These are phyloP conservation scores for Picea abies DNA, from an alignment of 83 land plant genomes.

Conservation along the genomic window DNA sequence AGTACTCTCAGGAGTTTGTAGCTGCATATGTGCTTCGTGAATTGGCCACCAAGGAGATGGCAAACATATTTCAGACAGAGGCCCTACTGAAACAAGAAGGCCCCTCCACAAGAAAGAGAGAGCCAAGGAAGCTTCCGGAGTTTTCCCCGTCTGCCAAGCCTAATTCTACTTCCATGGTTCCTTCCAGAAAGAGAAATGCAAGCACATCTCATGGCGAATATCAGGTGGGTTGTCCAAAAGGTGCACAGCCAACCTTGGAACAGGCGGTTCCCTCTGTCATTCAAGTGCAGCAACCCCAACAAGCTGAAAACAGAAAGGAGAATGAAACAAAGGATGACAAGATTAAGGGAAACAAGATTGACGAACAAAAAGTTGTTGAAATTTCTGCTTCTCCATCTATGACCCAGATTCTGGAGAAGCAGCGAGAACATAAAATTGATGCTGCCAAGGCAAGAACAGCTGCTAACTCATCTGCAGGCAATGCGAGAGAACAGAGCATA, in stretches of 20 bases:
- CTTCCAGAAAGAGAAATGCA: neutral
- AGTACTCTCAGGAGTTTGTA: constrained; percentile 26
- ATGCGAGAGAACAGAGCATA: neutral
- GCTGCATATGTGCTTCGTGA: constrained; percentile 45
- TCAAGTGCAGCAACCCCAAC: neutral
- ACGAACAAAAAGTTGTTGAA: neutral
- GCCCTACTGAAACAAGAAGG: neutral
- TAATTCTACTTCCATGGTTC: neutral
- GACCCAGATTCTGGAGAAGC: neutral
- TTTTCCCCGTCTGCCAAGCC: no score
- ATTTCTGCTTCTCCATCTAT: neutral
- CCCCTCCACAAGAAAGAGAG: constrained; percentile 5
- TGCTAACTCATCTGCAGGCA: neutral
- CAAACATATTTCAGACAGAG: neutral
- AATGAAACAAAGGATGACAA: neutral
- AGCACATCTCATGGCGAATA: neutral
- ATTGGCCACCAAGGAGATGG: constrained; percentile 28
- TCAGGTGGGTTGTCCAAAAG: neutral
- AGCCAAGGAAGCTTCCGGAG: neutral
- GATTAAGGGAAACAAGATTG: neutral
- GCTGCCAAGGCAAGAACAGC: neutral
- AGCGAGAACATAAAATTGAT: neutral
- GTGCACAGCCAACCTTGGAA: neutral
- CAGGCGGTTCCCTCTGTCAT: neutral
- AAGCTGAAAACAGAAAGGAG: neutral